Evolutionary conservation across 352 stramenopile species (phyloP).

Genomic region (Globisporangium cylindrosporum): DNA sequence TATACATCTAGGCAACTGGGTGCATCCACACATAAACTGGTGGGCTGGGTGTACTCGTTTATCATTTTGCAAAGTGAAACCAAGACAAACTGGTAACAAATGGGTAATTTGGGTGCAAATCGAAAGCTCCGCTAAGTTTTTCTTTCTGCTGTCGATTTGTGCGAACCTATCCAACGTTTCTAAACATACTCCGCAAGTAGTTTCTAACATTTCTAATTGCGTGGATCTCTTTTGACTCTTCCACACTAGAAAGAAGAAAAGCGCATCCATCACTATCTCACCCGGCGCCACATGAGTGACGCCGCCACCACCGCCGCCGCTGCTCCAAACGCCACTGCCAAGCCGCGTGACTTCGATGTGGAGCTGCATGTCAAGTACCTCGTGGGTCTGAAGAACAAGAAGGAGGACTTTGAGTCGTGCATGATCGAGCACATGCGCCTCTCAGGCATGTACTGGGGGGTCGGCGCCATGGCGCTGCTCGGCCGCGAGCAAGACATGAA

Average conservation of each 20-base stretch:
- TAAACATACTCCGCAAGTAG: too few relatives aligned
- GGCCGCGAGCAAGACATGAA: conserved; percentile 83
- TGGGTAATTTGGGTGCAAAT: too few relatives aligned
- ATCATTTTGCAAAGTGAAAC: too few relatives aligned
- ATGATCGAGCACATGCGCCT: conserved; percentile 97
- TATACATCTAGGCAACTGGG: too few relatives aligned
- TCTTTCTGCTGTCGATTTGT: too few relatives aligned
- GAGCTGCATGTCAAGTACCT: conserved; percentile 81
- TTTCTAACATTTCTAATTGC: too few relatives aligned
- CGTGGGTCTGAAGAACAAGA: conserved; percentile 77
- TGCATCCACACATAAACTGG: too few relatives aligned
- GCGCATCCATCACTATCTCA: background rate
- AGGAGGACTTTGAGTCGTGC: conserved; percentile 89
- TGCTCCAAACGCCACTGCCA: background rate
- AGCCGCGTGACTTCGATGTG: conserved; percentile 40
- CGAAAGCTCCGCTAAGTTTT: too few relatives aligned
- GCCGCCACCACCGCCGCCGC: background rate
- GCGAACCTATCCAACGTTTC: too few relatives aligned
- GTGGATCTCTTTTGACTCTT: background rate
- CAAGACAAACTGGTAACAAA: too few relatives aligned
- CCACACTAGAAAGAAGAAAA: conserved; percentile 3
- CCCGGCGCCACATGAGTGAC: background rate
- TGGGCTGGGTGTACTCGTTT: too few relatives aligned
- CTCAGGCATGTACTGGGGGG: conserved; percentile 98
- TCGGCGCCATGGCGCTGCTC: conserved; percentile 94